Evolutionary conservation across 257 asterid species (phyloP), one percentile per base, ranked within the genome.

Genomic region (Plectranthus barbatus): DNA sequence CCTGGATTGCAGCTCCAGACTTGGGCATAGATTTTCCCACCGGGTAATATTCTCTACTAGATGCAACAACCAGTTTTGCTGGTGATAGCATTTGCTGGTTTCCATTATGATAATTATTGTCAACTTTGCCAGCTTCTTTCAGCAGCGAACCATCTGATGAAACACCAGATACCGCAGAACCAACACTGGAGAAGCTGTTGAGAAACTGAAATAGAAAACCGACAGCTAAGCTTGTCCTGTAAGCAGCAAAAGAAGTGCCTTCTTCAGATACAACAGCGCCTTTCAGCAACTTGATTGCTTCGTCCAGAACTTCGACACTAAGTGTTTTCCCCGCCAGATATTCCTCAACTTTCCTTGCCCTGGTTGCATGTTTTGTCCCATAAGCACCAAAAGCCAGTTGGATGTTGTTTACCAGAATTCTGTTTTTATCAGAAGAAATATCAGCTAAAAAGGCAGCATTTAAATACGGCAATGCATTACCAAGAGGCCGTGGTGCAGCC

Each of bases 391-490:
- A 66, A 41, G 71, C 63, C 37, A 66, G 46, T n/a, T 18, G 51
- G 7, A 66, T 54, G 17, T 18, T 42, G 12, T 53, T 66, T 9
- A 66, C 63, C 26, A 41, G 4, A 53, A 24, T 3, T 9, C 56
- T 62, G 15, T 42, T 42, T 29, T 18, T 42, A 41, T 26, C 44
- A 15, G 44, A 53, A 29, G 36, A 53, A 41, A 66, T 23, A 42
- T 66, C 63, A 17, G 56, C 71, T 41, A 66, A 66, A 29, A 66
- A 41, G 55, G 71, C 71, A 24, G 71, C 71, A 66, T 66, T 66
- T 12, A 66, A 26, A 42, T 66, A 66, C 0, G 71, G 71, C 63
- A 66, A 54, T 4, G 71, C 63, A 2, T 66, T 66, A 4, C 71
- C 71, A 26, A 54, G 71, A 29, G 71, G 71, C 36, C 63, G 71